A percentile compares a stretch with the other conserved stretches of the same genome.
Conservation (phyloP, 2,329 filamentous ascomycete genomes). For the Alternaria hordeiaustralica region DNA sequence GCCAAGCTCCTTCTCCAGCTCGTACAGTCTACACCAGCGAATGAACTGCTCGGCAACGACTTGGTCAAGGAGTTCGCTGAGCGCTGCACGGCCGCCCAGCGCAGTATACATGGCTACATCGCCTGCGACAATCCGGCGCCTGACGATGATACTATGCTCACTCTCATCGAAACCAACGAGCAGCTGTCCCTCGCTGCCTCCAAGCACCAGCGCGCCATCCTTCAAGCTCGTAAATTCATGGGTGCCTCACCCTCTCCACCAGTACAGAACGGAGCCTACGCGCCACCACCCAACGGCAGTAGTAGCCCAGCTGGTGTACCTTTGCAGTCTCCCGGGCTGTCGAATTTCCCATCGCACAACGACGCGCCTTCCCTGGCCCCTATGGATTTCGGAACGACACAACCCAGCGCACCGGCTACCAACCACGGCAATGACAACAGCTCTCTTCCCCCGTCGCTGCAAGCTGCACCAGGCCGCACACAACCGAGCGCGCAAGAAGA, state of each 20-base stretch:
- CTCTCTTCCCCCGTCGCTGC: constrained; percentile 35
- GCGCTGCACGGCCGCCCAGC: constrained; percentile 80
- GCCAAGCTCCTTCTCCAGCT: constrained; percentile 93
- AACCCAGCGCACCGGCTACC: constrained; percentile 13
- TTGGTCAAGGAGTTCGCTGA: constrained; percentile 90
- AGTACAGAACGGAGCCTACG: constrained; percentile 3
- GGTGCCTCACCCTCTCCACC: constrained; percentile 38
- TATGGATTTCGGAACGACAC: constrained; percentile 10
- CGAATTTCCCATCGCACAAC: constrained; percentile 20
- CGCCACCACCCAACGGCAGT: constrained; percentile 2
- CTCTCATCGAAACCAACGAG: constrained; percentile 92
- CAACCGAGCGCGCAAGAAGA: constrained; percentile 27
- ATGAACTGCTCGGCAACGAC: constrained; percentile 81
- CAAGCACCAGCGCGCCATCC: constrained; percentile 81
- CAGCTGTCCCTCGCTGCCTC: constrained; percentile 82
- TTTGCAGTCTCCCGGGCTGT: not conserved
- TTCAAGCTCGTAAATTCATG: constrained; percentile 60
- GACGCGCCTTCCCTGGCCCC: constrained; percentile 30
- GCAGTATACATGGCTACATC: constrained; percentile 87
- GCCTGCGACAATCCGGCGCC: constrained; percentile 76
- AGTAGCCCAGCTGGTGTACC: constrained; percentile 18
- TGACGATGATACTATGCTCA: constrained; percentile 93
- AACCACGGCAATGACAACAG: constrained; percentile 27
- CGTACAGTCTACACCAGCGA: constrained; percentile 79
- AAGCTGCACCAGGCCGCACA: constrained; percentile 30